Evolutionary conservation across 345 rosid genomes (phyloP).

Genomic region (Arabis alpina): DNA sequence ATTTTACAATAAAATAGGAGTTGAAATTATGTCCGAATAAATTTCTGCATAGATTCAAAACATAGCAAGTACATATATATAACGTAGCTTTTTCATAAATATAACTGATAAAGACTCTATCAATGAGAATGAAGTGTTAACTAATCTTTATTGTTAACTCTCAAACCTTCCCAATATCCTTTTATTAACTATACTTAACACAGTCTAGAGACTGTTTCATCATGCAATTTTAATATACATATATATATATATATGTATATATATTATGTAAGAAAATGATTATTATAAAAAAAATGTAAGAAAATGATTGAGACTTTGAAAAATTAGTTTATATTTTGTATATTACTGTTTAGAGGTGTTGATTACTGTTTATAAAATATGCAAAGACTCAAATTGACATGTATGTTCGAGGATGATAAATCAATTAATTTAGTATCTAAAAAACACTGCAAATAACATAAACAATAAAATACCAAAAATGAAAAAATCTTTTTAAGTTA

Average conservation of each 20-base stretch:
- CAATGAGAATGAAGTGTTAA: neutral
- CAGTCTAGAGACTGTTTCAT: too few relatives aligned
- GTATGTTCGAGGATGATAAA: neutral
- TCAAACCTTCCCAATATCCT: too few relatives aligned
- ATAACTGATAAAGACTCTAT: neutral
- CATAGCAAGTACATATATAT: neutral
- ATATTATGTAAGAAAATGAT: too few relatives aligned
- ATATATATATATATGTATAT: too few relatives aligned
- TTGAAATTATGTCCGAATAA: conserved; percentile 32
- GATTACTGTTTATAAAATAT: conserved; percentile 1
- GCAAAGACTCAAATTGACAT: neutral
- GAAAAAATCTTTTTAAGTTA: neutral
- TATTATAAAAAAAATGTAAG: too few relatives aligned
- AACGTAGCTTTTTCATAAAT: neutral
- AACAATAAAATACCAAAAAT: neutral
- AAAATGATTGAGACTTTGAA: too few relatives aligned
- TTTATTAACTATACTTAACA: too few relatives aligned
- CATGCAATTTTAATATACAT: too few relatives aligned
- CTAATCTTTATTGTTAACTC: too few relatives aligned
- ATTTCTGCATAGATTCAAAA: conserved; percentile 14
- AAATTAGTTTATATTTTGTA: too few relatives aligned
- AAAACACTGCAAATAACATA: neutral
- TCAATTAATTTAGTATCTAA: neutral
- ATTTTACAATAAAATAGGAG: conserved; percentile 37
- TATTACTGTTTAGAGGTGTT: neutral